phyloP scores from a whole-genome alignment of 192 early-diverging fungal genomes.

The Entomortierella lignicola region DNA sequence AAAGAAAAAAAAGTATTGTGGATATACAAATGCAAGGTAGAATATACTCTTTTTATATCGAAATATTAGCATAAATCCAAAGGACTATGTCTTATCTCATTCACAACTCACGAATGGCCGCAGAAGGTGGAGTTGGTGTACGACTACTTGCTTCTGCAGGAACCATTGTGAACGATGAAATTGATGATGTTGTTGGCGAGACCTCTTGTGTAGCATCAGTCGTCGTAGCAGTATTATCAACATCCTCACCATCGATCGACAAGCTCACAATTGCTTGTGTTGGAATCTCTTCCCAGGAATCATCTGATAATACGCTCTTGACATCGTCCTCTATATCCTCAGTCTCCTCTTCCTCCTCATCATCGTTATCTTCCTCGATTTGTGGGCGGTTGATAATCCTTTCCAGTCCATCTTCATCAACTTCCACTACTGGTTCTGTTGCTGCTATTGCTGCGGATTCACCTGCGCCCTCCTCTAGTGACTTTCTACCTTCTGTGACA shows the following conservation, averaged over 20 bases:
- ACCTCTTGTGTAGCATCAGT: not conserved
- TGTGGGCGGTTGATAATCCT: slow-evolving; percentile 6
- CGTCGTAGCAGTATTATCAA: too few relatives aligned
- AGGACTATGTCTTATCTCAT: not conserved
- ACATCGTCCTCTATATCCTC: slow-evolving; percentile 7
- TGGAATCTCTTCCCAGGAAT: slow-evolving; percentile 51
- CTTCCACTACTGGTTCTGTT: not conserved
- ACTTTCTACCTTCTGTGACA: not conserved
- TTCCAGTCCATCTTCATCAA: slow-evolving; percentile 7
- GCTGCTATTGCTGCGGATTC: not conserved
- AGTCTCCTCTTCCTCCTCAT: slow-evolving; percentile 7
- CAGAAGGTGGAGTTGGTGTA: slow-evolving; percentile 4
- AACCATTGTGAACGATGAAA: slow-evolving; percentile 26
- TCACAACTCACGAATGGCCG: not conserved
- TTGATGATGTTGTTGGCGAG: slow-evolving; percentile 15
- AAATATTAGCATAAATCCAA: too few relatives aligned
- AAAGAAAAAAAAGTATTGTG: not conserved
- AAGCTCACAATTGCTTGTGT: slow-evolving; percentile 7
- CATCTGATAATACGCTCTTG: slow-evolving; percentile 22
- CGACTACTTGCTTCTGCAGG: slow-evolving; percentile 1
- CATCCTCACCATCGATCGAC: slow-evolving; percentile 5
- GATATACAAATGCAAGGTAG: too few relatives aligned
- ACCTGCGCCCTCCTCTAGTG: not conserved
- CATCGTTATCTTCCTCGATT: not conserved
- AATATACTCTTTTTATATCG: too few relatives aligned